These are phyloP conservation scores for Endotrypanum monterogeii DNA, from an alignment of 208 protist species.

Conservation along the genomic window DNA sequence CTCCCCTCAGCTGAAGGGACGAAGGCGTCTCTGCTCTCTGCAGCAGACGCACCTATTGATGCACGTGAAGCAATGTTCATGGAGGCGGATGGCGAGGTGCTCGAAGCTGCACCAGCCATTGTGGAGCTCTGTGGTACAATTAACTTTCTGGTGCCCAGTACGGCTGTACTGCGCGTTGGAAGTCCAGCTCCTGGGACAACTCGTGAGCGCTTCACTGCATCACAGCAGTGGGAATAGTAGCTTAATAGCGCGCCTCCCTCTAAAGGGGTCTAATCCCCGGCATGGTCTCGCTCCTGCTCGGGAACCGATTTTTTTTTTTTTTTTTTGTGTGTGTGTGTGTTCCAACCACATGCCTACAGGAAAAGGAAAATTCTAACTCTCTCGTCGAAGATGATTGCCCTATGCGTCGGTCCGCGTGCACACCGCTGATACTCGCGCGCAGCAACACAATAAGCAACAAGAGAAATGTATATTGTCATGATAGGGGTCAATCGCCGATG, in stretches of 20 bases:
- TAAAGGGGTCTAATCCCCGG: too few relatives aligned
- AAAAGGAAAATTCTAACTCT: too few relatives aligned
- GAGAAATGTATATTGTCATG: too few relatives aligned
- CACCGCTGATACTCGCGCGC: too few relatives aligned
- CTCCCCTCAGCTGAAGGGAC: neutral
- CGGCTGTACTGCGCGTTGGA: slow-evolving; percentile 22
- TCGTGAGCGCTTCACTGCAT: neutral
- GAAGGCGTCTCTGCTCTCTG: neutral
- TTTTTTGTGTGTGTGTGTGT: too few relatives aligned
- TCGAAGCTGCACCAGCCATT: slow-evolving; percentile 68
- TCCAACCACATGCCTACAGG: too few relatives aligned
- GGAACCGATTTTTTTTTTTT: too few relatives aligned
- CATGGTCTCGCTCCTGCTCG: too few relatives aligned
- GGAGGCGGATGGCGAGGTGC: slow-evolving; percentile 79
- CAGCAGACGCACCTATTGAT: neutral
- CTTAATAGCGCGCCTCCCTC: neutral
- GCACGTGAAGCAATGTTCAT: slow-evolving; percentile 28
- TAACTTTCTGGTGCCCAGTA: slow-evolving; percentile 45
- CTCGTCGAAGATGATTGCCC: neutral
- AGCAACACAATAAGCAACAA: too few relatives aligned
- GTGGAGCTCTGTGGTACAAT: slow-evolving; percentile 63
- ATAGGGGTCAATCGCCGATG: too few relatives aligned
- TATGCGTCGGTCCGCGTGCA: neutral
- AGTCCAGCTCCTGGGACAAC: slow-evolving; percentile 41
- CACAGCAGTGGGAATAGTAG: neutral